These are phyloP conservation scores for Alternaria gaisen DNA, from an alignment of 2,329 filamentous ascomycete genomes.

Conservation along the genomic window DNA sequence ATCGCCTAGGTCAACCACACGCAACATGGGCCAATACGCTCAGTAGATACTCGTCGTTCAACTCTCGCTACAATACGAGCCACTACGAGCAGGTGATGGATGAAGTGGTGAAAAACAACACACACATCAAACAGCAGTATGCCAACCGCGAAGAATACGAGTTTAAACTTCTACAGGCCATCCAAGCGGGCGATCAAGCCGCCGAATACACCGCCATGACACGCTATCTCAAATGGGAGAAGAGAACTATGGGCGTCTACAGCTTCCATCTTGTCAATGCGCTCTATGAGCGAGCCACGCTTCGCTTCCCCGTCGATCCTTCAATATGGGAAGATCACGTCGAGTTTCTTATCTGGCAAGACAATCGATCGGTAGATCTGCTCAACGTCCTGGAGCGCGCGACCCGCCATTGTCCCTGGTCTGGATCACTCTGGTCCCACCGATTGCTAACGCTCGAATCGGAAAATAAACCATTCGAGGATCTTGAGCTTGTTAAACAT, in stretches of 20 bases:
- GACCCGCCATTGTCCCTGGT: conserved; percentile 92
- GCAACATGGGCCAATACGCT: conserved; percentile 78
- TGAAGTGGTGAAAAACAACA: conserved; percentile 69
- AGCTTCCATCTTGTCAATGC: conserved; percentile 64
- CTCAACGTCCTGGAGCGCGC: conserved; percentile 81
- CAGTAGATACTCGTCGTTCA: conserved; percentile 76
- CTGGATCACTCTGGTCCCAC: conserved; percentile 87
- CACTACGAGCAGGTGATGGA: conserved; percentile 80
- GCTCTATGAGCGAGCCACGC: conserved; percentile 81
- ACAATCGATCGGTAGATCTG: conserved; percentile 58
- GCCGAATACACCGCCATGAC: conserved; percentile 63
- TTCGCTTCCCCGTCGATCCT: conserved; percentile 75
- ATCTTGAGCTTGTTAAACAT: conserved; percentile 91
- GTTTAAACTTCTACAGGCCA: conserved; percentile 68
- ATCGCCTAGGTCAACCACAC: conserved; percentile 77
- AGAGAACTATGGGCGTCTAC: conserved; percentile 65
- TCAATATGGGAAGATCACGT: conserved; percentile 84
- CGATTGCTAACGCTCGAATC: conserved; percentile 87
- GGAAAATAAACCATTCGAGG: conserved; percentile 76
- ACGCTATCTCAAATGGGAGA: conserved; percentile 89
- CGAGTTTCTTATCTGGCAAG: conserved; percentile 70
- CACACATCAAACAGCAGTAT: conserved; percentile 70
- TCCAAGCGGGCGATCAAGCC: conserved; percentile 64
- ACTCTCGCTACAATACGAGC: conserved; percentile 74
- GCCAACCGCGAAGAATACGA: conserved; percentile 73